Percentiles rank a stretch among this genome's conserved stretches.
phyloP scores from a whole-genome alignment of 2,329 filamentous ascomycete species.

The Graphilbum ipis-grandicollis region DNA sequence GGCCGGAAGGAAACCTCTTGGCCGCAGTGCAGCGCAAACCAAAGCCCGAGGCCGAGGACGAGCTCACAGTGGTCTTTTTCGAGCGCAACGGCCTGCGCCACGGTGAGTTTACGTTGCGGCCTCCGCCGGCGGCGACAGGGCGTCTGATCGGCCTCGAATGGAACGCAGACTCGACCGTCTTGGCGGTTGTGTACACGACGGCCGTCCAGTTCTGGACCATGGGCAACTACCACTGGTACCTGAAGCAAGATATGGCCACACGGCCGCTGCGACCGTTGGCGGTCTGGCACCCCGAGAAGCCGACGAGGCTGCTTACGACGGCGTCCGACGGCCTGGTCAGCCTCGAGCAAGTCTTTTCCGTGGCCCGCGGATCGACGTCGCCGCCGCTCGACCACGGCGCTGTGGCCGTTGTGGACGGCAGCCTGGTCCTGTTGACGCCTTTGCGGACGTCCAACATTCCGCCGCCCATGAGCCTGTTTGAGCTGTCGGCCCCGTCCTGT shows the following conservation, averaged over 20 bases:
- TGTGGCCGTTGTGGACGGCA: conserved; percentile 73
- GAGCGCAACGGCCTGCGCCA: conserved; percentile 96
- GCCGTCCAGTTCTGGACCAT: conserved; percentile 89
- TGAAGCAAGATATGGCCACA: conserved; percentile 70
- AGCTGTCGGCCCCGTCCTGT: conserved; percentile 44
- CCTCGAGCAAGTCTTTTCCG: conserved; percentile 50
- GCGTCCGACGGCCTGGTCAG: conserved; percentile 32
- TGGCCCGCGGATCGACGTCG: conserved; percentile 49
- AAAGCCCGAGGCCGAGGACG: conserved; percentile 26
- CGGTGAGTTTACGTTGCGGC: conserved; percentile 71
- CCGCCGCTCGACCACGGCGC: conserved; percentile 63
- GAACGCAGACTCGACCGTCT: conserved; percentile 83
- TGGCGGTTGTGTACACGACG: conserved; percentile 62
- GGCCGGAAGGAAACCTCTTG: conserved; percentile 77
- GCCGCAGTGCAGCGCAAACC: conserved; percentile 55
- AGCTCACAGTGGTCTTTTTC: conserved; percentile 81
- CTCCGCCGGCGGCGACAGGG: conserved; percentile 15
- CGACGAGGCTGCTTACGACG: conserved; percentile 47
- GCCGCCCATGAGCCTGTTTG: conserved; percentile 79
- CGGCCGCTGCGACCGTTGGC: conserved; percentile 16
- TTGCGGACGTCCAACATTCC: conserved; percentile 72
- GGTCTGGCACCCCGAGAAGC: conserved; percentile 78
- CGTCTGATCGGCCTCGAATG: conserved; percentile 53
- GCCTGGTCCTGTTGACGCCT: conserved; percentile 64
- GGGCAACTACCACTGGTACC: conserved; percentile 95